Percentiles rank a stretch among this genome's conserved stretches.
phyloP scores from a whole-genome alignment of 805 yeast genomes.

The Yarrowia sp. region DNA sequence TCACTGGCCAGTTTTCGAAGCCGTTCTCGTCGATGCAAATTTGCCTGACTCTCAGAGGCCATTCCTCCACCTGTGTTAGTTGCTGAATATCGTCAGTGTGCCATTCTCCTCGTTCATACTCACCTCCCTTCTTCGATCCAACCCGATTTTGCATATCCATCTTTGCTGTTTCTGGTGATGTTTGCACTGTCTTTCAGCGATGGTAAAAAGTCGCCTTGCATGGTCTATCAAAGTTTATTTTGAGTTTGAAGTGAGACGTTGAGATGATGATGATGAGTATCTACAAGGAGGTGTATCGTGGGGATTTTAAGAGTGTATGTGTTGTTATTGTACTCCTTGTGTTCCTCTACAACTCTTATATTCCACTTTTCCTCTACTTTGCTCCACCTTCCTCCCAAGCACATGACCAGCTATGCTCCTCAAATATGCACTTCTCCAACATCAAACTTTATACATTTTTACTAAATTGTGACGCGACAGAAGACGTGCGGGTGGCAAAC shows the following conservation, averaged over 20 bases:
- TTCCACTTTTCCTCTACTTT: too few relatives aligned
- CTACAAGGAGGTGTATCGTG: too few relatives aligned
- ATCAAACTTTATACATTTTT: background rate
- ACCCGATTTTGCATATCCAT: slow-evolving; percentile 91
- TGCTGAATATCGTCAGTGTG: background rate
- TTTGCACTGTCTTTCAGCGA: background rate
- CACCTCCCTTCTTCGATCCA: slow-evolving; percentile 78
- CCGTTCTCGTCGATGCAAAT: slow-evolving; percentile 65
- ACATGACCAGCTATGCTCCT: background rate
- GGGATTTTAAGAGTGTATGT: too few relatives aligned
- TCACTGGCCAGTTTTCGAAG: slow-evolving; percentile 58
- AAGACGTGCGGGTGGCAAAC: background rate
- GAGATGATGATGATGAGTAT: too few relatives aligned
- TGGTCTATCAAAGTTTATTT: background rate
- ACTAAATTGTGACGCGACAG: background rate
- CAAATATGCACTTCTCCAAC: background rate
- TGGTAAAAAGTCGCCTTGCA: background rate
- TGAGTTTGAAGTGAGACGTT: background rate
- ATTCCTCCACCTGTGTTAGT: slow-evolving; percentile 64
- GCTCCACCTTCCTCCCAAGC: background rate
- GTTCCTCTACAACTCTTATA: too few relatives aligned
- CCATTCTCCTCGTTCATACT: slow-evolving; percentile 12
- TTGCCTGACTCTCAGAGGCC: slow-evolving; percentile 69
- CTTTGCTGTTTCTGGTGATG: background rate
- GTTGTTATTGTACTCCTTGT: background rate